Evolutionary conservation across 495 filamentous ascomycete species (phyloP).

Genomic region (Halenospora varia): DNA sequence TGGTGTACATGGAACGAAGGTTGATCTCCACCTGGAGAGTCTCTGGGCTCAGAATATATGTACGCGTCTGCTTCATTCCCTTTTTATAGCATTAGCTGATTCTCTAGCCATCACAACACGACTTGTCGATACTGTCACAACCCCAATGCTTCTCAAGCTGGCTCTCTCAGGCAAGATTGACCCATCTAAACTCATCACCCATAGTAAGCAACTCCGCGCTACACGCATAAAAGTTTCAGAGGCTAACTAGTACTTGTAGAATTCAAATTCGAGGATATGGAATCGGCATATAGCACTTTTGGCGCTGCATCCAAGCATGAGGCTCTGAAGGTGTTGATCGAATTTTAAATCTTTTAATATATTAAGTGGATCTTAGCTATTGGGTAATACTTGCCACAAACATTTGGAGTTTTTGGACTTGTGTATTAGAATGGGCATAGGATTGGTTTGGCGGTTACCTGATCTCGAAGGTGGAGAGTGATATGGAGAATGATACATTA

Average conservation of each 20-base stretch:
- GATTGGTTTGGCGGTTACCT: too few relatives aligned
- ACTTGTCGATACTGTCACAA: constrained; percentile 41
- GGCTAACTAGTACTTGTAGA: constrained; percentile 16
- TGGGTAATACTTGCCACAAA: too few relatives aligned
- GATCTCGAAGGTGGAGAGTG: too few relatives aligned
- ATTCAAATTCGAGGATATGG: constrained; percentile 34
- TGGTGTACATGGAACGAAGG: constrained; percentile 43
- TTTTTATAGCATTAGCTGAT: constrained; percentile 11
- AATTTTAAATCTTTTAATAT: constrained; percentile 3
- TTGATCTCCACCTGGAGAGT: constrained; percentile 38
- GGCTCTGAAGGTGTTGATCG: constrained; percentile 34
- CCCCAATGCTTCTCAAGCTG: constrained; percentile 38
- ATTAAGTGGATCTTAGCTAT: too few relatives aligned
- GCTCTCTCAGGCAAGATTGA: constrained; percentile 34
- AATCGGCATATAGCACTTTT: constrained; percentile 35
- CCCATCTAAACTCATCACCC: constrained; percentile 37
- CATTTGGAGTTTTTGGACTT: too few relatives aligned
- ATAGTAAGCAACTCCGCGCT: constrained; percentile 26
- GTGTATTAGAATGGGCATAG: too few relatives aligned
- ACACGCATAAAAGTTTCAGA: background rate
- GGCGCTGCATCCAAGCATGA: constrained; percentile 29
- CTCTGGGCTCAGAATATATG: constrained; percentile 42
- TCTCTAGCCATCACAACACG: constrained; percentile 38
- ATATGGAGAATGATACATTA: too few relatives aligned
- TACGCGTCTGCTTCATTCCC: background rate